Percentiles rank a stretch among this genome's conserved stretches.
phyloP scores from a whole-genome alignment of 306 rosid genomes.

The Vigna hirtella region DNA sequence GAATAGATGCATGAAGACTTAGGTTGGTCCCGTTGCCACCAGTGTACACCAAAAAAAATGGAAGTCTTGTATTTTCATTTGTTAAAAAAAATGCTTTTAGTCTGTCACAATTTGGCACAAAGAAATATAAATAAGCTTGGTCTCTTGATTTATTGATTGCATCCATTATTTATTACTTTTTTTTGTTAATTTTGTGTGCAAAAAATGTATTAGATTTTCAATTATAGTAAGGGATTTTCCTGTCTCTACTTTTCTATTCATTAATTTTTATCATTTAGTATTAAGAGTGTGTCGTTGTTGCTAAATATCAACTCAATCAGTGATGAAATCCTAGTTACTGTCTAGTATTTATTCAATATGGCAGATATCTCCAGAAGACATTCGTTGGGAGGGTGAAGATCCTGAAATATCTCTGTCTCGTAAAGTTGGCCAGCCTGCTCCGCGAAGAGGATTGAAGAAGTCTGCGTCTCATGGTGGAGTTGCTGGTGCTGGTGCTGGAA shows the following conservation, averaged over 20 bases:
- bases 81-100: background rate
- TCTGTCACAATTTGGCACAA: background rate
- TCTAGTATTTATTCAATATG: conserved; percentile 35
- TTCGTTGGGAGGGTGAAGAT: conserved; percentile 80
- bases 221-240: background rate
- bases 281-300: conserved; percentile 9
- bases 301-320: conserved; percentile 13
- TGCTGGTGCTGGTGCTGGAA: conserved; percentile 64
- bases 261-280: conserved; percentile 2
- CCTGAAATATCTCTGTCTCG: conserved; percentile 61
- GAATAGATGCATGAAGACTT: too few species aligned
- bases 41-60: too few species aligned
- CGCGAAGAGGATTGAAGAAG: conserved; percentile 74
- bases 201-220: background rate
- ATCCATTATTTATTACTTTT: background rate
- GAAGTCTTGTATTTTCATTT: conserved; percentile 19
- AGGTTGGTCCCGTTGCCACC: too few species aligned
- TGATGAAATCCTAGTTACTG: conserved; percentile 12
- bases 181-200: too few species aligned
- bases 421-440: conserved; percentile 62
- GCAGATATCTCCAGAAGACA: conserved; percentile 81
- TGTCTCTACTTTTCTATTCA: conserved; percentile 22
- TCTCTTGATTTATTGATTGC: conserved; percentile 6
- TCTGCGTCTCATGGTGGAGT: conserved; percentile 64
- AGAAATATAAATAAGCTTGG: conserved; percentile 8